phyloP scores from a whole-genome alignment of 176 grass and related monocot species.

The Pontederia crassipes region DNA sequence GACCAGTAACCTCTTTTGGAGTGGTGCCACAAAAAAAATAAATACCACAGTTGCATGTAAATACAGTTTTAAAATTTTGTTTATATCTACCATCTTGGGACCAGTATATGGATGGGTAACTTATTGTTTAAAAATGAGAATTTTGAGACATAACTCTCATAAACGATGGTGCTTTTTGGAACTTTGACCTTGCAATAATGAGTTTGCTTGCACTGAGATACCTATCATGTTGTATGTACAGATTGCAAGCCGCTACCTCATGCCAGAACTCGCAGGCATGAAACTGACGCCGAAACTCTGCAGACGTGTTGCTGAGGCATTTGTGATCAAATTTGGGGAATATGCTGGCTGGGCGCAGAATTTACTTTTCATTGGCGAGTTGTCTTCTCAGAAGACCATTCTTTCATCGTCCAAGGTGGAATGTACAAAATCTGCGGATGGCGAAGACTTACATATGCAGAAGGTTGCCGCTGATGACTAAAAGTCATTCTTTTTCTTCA shows the following conservation, averaged over 20 bases:
- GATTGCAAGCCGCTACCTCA: conserved; percentile 74
- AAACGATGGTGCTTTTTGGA: background rate
- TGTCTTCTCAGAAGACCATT: conserved; percentile 41
- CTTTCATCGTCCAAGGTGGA: conserved; percentile 1
- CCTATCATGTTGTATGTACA: conserved; percentile 16
- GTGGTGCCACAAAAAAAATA: too few species aligned
- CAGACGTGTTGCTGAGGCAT: conserved; percentile 51
- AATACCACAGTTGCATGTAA: too few species aligned
- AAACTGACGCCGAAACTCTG: conserved; percentile 59
- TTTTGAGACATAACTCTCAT: too few species aligned
- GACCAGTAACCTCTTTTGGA: too few species aligned
- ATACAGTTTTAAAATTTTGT: too few species aligned
- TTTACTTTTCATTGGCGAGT: conserved; percentile 82
- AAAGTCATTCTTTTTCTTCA: too few species aligned
- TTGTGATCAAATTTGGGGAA: conserved; percentile 72
- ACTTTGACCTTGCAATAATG: background rate
- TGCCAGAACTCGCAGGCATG: conserved; percentile 65
- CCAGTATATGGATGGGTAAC: too few species aligned
- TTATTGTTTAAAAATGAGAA: too few species aligned
- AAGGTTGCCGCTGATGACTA: background rate
- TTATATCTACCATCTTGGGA: too few species aligned
- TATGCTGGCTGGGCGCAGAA: conserved; percentile 96
- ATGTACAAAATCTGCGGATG: conserved; percentile 10
- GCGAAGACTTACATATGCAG: background rate
- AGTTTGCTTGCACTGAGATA: background rate